These are phyloP conservation scores for Phytophthora foliorum DNA, from an alignment of 352 stramenopile species.

Conservation along the genomic window DNA sequence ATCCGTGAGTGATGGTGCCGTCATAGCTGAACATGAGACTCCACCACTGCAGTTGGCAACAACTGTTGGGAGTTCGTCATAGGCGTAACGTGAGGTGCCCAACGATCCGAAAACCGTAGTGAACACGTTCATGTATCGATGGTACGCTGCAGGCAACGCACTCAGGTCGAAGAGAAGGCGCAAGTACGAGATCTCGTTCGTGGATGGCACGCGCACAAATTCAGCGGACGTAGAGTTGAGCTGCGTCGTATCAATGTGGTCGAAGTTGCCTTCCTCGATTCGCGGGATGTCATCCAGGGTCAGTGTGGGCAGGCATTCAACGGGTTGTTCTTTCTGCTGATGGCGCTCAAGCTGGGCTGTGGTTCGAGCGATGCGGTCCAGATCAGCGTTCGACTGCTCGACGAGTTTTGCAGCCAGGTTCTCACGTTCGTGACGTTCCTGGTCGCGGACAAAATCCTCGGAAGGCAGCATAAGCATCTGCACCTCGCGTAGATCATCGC, in stretches of 20 bases:
- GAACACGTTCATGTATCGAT: slow-evolving; percentile 77
- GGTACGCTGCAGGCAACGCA: slow-evolving; percentile 65
- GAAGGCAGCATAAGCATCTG: slow-evolving; percentile 83
- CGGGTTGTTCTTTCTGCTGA: slow-evolving; percentile 70
- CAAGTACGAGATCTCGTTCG: slow-evolving; percentile 88
- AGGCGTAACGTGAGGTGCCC: slow-evolving; percentile 71
- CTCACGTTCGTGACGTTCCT: slow-evolving; percentile 60
- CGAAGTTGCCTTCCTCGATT: slow-evolving; percentile 55
- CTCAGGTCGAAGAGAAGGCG: slow-evolving; percentile 74
- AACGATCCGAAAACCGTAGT: slow-evolving; percentile 76
- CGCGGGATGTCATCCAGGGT: slow-evolving; percentile 74
- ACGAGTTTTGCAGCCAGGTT: slow-evolving; percentile 54
- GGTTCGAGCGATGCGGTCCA: slow-evolving; percentile 62
- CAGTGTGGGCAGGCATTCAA: slow-evolving; percentile 82
- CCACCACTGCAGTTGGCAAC: slow-evolving; percentile 85
- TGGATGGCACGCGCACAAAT: slow-evolving; percentile 79
- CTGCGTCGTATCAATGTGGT: slow-evolving; percentile 56
- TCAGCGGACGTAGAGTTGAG: slow-evolving; percentile 47
- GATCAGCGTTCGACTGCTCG: slow-evolving; percentile 57
- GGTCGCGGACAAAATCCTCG: slow-evolving; percentile 65
- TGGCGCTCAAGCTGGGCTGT: slow-evolving; percentile 64
- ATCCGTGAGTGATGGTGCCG: slow-evolving; percentile 66
- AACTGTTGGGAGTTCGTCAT: slow-evolving; percentile 76
- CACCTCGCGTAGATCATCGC: slow-evolving; percentile 60
- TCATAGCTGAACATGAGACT: slow-evolving; percentile 68